Base-by-base conservation (phyloP, 2,329 filamentous ascomycete species). In the Aspergillus sclerotialis region DNA sequence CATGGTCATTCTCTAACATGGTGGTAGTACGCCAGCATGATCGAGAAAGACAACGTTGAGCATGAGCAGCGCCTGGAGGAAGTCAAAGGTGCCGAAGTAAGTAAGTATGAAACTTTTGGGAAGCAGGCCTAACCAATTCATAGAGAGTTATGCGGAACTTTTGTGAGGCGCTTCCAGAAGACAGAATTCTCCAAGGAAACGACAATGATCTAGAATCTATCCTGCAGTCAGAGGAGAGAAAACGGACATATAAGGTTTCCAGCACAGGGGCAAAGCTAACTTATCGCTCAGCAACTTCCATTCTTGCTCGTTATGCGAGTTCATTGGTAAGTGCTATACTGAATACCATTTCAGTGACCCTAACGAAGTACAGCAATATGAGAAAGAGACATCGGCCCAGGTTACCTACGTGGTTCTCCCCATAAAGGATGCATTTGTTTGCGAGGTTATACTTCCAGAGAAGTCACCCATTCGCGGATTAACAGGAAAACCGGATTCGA, bases 361-460 rank as follows among this genome's bases (percentile, higher is more conserved):
- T 45, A 36, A 46, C 31, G 16, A 15, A 42, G 17, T 33, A 26
- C 42, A 68, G 63, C 61, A 62, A 53, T 63, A 64, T 33, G 68
- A 73, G 35, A 64, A 64, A 23, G 70, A 76, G 5, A 57, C 58
- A 13, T 53, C 58, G 9, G 52, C 65, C 8, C 66, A 71, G 37
- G 69, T 72, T 6, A 67, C 57, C 1, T 95, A 88, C 50, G 65
- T 82, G 4, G 65, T 89, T 2, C 69, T 68, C 3, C 55, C 65
- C 1, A 56, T 69, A 3, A 72, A 72, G 7, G 68, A 70, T 9
- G 73, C 75, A 15, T 95, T 81, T 48, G 58, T 81, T 27, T 88
- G 84, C 43, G 86, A 94, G 50, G 78, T 94, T 1, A 71, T 86
- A 8, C 65, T 98, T 15, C 90, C 92, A 0, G 75, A 80, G 9